A percentile compares a stretch with the other conserved stretches of the same genome.
These are phyloP conservation scores for Paraconiothyrium sp. DNA, from an alignment of 2,329 filamentous ascomycete species.

Conservation along the genomic window DNA sequence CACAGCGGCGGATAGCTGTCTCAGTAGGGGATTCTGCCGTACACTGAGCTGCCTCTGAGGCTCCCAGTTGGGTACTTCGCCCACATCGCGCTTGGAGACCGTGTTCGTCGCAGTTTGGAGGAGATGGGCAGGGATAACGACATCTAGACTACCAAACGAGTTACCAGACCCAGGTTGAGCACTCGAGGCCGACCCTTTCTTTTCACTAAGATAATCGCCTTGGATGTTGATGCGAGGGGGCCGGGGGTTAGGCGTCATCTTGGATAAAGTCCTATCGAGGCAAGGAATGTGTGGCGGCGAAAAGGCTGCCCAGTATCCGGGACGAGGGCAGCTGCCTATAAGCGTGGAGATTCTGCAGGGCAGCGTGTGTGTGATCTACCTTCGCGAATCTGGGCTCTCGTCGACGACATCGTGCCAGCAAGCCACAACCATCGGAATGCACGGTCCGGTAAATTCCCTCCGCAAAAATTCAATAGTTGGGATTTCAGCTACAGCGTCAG, in stretches of 20 bases:
- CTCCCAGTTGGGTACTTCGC: constrained; percentile 24
- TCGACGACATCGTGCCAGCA: constrained; percentile 2
- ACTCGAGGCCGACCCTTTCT: background rate
- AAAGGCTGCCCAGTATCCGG: background rate
- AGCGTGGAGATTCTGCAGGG: background rate
- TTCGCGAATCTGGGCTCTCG: constrained; percentile 1
- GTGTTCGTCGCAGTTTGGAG: constrained; percentile 28
- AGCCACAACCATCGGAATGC: constrained; percentile 3
- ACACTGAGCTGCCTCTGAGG: constrained; percentile 25
- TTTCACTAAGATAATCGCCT: background rate
- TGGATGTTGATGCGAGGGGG: constrained; percentile 1
- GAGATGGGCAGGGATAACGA: constrained; percentile 34
- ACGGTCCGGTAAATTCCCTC: background rate
- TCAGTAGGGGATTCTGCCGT: background rate
- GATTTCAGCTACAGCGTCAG: constrained; percentile 6
- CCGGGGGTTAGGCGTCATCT: constrained; percentile 1
- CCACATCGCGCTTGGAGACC: constrained; percentile 28
- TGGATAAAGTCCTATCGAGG: background rate
- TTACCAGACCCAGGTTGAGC: background rate
- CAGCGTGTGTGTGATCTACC: background rate
- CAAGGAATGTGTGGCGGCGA: background rate
- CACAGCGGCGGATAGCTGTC: background rate
- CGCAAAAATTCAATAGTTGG: constrained; percentile 13
- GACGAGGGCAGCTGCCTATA: constrained; percentile 1
- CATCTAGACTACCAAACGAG: constrained; percentile 19